Conservation (phyloP, 306 rosid genomes). For the Aeschynomene evenia region DNA sequence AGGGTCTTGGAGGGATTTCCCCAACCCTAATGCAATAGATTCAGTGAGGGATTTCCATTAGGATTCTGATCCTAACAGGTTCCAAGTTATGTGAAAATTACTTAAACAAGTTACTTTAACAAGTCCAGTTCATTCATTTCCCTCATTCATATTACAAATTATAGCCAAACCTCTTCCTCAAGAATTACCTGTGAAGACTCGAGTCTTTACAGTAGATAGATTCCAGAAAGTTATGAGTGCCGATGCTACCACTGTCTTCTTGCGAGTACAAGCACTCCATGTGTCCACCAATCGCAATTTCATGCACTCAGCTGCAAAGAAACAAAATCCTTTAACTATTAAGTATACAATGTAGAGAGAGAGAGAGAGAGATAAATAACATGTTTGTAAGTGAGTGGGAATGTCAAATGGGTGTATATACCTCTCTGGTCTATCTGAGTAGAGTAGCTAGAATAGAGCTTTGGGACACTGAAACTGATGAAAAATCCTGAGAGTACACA, state of each 20-base stretch:
- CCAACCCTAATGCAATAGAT: too few species aligned
- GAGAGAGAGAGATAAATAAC: slow-evolving; percentile 9
- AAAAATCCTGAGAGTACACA: slow-evolving; percentile 60
- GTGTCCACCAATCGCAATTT: slow-evolving; percentile 59
- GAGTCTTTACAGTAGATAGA: slow-evolving; percentile 62
- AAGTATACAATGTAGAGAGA: slow-evolving; percentile 7
- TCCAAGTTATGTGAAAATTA: background rate
- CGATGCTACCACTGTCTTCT: slow-evolving; percentile 63
- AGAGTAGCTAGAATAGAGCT: slow-evolving; percentile 66
- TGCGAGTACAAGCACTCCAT: slow-evolving; percentile 78
- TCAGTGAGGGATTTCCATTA: too few species aligned
- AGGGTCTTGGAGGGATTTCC: too few species aligned
- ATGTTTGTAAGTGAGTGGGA: background rate
- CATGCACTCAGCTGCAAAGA: slow-evolving; percentile 48
- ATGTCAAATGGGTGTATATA: slow-evolving; percentile 26
- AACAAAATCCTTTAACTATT: slow-evolving; percentile 18
- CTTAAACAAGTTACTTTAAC: background rate
- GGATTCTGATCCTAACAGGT: too few species aligned
- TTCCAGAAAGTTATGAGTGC: slow-evolving; percentile 78
- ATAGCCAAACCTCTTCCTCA: background rate
- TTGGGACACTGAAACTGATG: slow-evolving; percentile 72
- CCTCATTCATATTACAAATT: background rate
- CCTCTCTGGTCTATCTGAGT: slow-evolving; percentile 67
- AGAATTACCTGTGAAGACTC: slow-evolving; percentile 71
- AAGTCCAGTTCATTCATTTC: background rate